Evolutionary conservation across 768 basidiomycete genomes (phyloP).

Genomic region (Mycena pura): DNA sequence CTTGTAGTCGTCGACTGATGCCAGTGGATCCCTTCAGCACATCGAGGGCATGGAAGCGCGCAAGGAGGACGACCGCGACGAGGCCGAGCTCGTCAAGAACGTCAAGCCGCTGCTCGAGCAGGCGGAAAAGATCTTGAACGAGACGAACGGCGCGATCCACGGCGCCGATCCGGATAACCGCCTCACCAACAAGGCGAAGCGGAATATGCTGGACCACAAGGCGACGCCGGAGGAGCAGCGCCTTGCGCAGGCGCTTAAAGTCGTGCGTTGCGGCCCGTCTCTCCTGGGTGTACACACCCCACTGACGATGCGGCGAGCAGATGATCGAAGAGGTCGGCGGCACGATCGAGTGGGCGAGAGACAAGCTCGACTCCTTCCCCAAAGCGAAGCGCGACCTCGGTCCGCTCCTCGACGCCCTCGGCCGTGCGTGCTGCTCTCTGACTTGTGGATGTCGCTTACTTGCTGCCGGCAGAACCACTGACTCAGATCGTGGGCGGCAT

Average conservation of each 20-base stretch:
- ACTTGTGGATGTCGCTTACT: not conserved
- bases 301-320: conserved; percentile 25
- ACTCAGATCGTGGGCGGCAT: conserved; percentile 48
- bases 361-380: conserved; percentile 44
- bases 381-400: conserved; percentile 47
- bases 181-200: conserved; percentile 40
- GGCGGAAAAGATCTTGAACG: conserved; percentile 46
- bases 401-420: conserved; percentile 43
- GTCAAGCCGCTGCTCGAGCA: conserved; percentile 45
- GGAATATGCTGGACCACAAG: conserved; percentile 42
- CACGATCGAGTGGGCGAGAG: conserved; percentile 45
- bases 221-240: conserved; percentile 47
- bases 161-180: conserved; percentile 46
- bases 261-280: conserved; percentile 28
- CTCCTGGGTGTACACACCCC: not conserved
- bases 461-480: conserved; percentile 36
- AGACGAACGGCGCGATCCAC: conserved; percentile 43
- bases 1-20: not conserved
- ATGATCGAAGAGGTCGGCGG: conserved; percentile 45
- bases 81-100: conserved; percentile 41
- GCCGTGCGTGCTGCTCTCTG: conserved; percentile 32
- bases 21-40: conserved; percentile 29
- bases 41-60: conserved; percentile 41
- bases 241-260: conserved; percentile 45
- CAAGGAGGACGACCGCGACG: conserved; percentile 45